Percentiles rank a stretch among this genome's conserved stretches.
Conservation (phyloP, 176 grass and related monocot species). For the Bonia amplexicaulis region DNA sequence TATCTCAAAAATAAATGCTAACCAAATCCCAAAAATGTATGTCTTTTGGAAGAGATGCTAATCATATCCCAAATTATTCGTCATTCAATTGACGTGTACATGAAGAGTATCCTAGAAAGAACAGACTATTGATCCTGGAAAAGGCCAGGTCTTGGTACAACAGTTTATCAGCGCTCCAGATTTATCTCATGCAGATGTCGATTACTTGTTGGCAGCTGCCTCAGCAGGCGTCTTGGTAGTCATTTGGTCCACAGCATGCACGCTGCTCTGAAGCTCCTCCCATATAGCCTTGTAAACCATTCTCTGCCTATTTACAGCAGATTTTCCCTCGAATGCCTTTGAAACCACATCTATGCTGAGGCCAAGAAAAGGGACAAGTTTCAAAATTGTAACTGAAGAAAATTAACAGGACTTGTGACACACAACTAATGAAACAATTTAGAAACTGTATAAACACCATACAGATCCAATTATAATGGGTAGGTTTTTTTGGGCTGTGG, state of each 20-base stretch:
- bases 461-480: background rate
- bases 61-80: background rate
- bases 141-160: background rate
- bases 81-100: background rate
- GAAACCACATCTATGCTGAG: slow-evolving; percentile 80
- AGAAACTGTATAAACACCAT: background rate
- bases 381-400: background rate
- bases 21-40: background rate
- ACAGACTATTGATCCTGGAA: background rate
- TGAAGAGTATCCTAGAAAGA: background rate
- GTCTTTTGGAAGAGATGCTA: background rate
- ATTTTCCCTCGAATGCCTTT: slow-evolving; percentile 81
- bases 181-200: background rate
- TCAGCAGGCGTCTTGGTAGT: slow-evolving; percentile 76
- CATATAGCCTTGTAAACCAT: slow-evolving; percentile 99
- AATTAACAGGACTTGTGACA: background rate
- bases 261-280: slow-evolving; percentile 82
- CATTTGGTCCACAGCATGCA: slow-evolving; percentile 97
- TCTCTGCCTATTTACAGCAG: slow-evolving; percentile 81
- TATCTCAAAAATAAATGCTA: background rate
- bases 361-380: background rate
- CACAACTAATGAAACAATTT: background rate
- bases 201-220: slow-evolving; percentile 31
- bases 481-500: too few species aligned
- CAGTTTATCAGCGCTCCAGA: slow-evolving; percentile 1